Base-by-base conservation (phyloP, 192 early-diverging fungal genomes). In the Rhizoclosmatium sp. region DNA sequence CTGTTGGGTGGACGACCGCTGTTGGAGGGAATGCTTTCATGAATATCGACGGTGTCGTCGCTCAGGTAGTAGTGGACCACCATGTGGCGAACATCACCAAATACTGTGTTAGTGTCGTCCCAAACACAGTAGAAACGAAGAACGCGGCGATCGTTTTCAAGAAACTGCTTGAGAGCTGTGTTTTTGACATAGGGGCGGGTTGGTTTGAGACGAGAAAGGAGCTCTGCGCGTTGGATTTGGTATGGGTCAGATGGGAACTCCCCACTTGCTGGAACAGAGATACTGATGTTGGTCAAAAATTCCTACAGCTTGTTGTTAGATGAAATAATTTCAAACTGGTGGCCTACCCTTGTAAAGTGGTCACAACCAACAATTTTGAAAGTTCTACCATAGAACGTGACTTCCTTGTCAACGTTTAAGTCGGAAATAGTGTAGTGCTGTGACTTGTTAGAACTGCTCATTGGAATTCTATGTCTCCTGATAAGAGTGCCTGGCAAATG, bases 301-400 rank as follows among this genome's bases (percentile, higher is more conserved):
- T 83, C 86, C 89, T 82, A 2, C 21, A 58, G 58, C 7, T 59
- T 58, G 0, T 40, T 41, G 2, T 19, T 51, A 58, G 14, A 41
- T 72, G 5, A 31, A 5, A 40, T 45, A 5, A n/a, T 5, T 9
- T 4, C 2, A n/a, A 14, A 48, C 49, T 12, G 4, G 40, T 16
- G 44, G 59, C 76, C 2, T 76, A 91, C 90, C 85, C 81, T 78
- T 1, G 90, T 91, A 73, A 91, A 91, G n/a, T 85, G 75, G 67
- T 91, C 90, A 71, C 89, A 90, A 14, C 89, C 88, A 46, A 89
- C 85, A 81, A 91, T 85, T 69, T 86, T 90, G 76, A 90, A 88
- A 40, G 89, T 90, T 31, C 87, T 68, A 3, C 84, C 69, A 75
- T 91, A 91, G 54, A 91, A 89, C 3, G 86, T 86, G 19, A 91